A percentile compares a stretch with the other conserved stretches of the same genome.
phyloP scores from a whole-genome alignment of 129 eudicot species.

The Centella asiatica region DNA sequence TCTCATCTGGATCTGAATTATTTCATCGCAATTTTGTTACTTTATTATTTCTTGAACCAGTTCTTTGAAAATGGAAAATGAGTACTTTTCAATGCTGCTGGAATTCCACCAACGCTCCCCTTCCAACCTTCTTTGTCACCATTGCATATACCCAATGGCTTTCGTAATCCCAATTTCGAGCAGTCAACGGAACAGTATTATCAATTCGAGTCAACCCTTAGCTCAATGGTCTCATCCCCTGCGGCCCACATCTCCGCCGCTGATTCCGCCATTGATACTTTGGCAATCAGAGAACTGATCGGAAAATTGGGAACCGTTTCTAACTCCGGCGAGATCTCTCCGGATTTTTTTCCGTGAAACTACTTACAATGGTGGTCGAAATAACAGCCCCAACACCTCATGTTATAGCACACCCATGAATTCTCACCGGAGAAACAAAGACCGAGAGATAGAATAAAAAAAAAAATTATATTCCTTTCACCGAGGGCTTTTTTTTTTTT shows the following conservation, averaged over 20 bases:
- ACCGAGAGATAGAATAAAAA: no score
- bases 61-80: conserved; percentile 41
- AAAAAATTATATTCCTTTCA: no score
- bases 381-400: conserved; percentile 16
- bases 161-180: conserved; percentile 12
- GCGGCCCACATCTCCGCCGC: conserved; percentile 29
- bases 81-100: conserved; percentile 44
- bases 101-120: conserved; percentile 28
- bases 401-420: conserved; percentile 31
- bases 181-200: conserved; percentile 20
- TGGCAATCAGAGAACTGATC: conserved; percentile 42
- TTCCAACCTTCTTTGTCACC: conserved; percentile 30
- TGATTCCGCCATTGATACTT: no score
- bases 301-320: conserved; percentile 34
- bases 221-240: conserved; percentile 54
- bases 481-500: no score
- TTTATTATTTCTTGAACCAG: conserved; percentile 6
- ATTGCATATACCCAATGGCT: conserved; percentile 9
- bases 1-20: conserved; percentile 21
- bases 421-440: no score
- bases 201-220: conserved; percentile 43
- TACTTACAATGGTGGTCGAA: conserved; percentile 1
- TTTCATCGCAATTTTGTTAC: conserved; percentile 1
- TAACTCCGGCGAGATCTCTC: conserved; percentile 22
- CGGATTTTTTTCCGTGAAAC: conserved; percentile 8